These are phyloP conservation scores for Thraustotheca clavata DNA, from an alignment of 352 stramenopile species.

Conservation along the genomic window DNA sequence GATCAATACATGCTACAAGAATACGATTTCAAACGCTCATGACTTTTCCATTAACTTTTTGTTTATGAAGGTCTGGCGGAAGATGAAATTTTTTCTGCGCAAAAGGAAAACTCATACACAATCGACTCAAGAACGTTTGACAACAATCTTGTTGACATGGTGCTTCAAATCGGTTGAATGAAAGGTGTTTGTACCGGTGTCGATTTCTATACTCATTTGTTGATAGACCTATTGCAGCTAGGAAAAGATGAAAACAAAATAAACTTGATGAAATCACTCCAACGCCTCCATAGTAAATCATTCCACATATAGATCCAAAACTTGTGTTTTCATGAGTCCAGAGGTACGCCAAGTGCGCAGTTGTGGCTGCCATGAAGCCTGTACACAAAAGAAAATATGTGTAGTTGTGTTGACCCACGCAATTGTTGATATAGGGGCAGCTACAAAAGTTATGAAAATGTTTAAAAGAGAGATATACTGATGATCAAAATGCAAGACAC, in stretches of 20 bases:
- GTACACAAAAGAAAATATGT: constrained; percentile 78
- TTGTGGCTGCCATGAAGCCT: constrained; percentile 32
- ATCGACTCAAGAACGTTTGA: background rate
- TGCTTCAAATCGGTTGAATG: background rate
- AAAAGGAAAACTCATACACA: constrained; percentile 1
- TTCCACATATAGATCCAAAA: background rate
- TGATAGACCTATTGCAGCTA: constrained; percentile 60
- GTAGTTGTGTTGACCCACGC: constrained; percentile 96
- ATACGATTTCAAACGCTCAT: background rate
- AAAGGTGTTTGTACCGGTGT: constrained; percentile 35
- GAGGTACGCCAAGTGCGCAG: constrained; percentile 55
- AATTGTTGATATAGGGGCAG: constrained; percentile 98
- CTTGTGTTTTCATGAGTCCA: constrained; percentile 14
- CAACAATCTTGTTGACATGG: background rate
- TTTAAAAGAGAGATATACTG: constrained; percentile 53
- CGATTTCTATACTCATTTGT: constrained; percentile 74
- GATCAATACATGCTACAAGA: no score
- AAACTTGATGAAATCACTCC: constrained; percentile 23
- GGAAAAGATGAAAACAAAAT: constrained; percentile 58
- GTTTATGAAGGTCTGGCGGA: background rate
- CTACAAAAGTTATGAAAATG: constrained; percentile 25
- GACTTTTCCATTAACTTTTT: background rate
- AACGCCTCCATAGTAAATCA: constrained; percentile 7
- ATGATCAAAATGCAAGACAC: constrained; percentile 96
- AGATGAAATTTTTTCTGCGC: no score